phyloP scores from a whole-genome alignment of 139 green algal species.

The Tetradesmus lagerheimii region DNA sequence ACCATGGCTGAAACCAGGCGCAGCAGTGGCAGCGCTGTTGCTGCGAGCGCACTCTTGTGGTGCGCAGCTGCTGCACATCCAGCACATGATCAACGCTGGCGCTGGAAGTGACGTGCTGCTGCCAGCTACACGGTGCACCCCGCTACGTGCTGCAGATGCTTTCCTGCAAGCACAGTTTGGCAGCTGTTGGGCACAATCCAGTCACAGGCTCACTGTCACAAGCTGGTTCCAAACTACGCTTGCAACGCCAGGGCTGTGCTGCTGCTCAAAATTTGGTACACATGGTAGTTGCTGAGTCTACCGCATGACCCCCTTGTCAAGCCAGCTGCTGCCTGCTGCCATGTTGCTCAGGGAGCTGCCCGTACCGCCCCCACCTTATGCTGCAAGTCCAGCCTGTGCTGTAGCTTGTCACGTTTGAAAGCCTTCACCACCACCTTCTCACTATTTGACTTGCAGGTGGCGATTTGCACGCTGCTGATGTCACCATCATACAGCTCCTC shows the following conservation, averaged over 20 bases:
- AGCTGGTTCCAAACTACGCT: too few relatives aligned
- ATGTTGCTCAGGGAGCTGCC: background rate
- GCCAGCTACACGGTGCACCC: background rate
- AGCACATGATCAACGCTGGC: background rate
- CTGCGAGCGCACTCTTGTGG: background rate
- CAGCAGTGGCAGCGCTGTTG: too few relatives aligned
- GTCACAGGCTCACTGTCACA: too few relatives aligned
- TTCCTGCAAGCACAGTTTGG: too few relatives aligned
- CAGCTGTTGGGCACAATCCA: too few relatives aligned
- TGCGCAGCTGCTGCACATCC: too few relatives aligned
- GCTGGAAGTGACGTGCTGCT: too few relatives aligned
- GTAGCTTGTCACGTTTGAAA: constrained; percentile 42
- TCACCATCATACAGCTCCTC: constrained; percentile 49
- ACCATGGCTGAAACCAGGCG: too few relatives aligned
- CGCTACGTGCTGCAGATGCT: background rate
- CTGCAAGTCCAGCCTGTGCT: constrained; percentile 39
- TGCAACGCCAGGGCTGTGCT: background rate
- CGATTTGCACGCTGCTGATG: constrained; percentile 40
- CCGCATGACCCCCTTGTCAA: too few relatives aligned
- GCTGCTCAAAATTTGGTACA: background rate
- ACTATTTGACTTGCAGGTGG: constrained; percentile 11
- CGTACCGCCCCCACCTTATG: constrained; percentile 24
- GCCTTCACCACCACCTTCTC: constrained; percentile 49
- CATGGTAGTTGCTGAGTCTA: too few relatives aligned
- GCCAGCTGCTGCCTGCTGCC: background rate